These are phyloP conservation scores for Candida patagonica DNA, from an alignment of 805 yeast genomes.

Conservation along the genomic window DNA sequence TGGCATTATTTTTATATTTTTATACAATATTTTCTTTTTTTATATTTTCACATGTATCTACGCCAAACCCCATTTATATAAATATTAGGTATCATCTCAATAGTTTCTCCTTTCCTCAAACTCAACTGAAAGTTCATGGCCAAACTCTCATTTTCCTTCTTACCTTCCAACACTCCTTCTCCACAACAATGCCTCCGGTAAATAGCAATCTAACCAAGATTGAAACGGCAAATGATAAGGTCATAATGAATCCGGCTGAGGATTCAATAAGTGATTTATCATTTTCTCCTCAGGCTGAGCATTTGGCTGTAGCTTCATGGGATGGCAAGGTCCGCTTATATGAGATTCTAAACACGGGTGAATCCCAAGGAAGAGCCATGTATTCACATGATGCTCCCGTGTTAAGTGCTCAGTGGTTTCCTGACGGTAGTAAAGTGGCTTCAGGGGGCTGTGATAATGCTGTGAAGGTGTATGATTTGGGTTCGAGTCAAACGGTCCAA, in stretches of 20 bases:
- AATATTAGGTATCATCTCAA: too few species aligned
- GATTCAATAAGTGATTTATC: constrained; percentile 79
- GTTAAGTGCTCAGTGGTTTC: constrained; percentile 68
- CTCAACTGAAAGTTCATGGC: too few species aligned
- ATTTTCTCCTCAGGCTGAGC: constrained; percentile 81
- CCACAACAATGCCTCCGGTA: too few species aligned
- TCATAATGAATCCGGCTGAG: constrained; percentile 70
- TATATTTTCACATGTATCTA: not conserved
- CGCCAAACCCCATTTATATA: too few species aligned
- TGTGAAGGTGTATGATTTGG: constrained; percentile 74
- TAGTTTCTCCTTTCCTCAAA: too few species aligned
- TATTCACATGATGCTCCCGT: constrained; percentile 89
- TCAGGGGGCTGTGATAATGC: constrained; percentile 90
- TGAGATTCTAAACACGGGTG: constrained; percentile 69
- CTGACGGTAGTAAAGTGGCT: constrained; percentile 79
- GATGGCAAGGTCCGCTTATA: constrained; percentile 90
- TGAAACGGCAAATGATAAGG: constrained; percentile 15
- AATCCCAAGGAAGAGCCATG: constrained; percentile 78
- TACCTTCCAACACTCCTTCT: too few species aligned
- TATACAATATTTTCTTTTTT: not conserved
- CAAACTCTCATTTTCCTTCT: too few species aligned
- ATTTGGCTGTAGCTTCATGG: constrained; percentile 81
- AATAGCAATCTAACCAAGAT: constrained; percentile 6
- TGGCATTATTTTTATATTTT: not conserved
- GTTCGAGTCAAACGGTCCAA: constrained; percentile 71